A percentile compares a stretch with the other conserved stretches of the same genome.
phyloP scores from a whole-genome alignment of 2,329 filamentous ascomycete genomes.

The Westerdykella aurantiaca region DNA sequence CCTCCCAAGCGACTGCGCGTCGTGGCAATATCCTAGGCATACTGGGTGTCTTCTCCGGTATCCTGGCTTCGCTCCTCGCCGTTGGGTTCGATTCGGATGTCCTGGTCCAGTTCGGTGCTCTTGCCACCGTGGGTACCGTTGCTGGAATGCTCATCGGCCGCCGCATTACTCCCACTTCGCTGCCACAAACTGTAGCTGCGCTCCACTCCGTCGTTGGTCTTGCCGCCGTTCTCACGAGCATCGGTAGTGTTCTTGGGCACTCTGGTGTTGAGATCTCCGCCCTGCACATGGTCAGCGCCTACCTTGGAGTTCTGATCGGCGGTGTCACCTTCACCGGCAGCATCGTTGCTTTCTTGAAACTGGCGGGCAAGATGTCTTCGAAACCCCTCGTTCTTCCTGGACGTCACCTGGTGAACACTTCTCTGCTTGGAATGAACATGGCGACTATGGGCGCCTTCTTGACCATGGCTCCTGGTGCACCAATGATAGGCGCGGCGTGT shows the following conservation, averaged over 20 bases:
- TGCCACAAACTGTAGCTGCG: constrained; percentile 84
- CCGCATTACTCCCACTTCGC: constrained; percentile 78
- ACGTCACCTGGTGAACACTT: constrained; percentile 67
- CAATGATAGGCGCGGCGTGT: constrained; percentile 71
- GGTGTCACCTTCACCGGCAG: constrained; percentile 89
- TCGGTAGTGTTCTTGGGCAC: constrained; percentile 76
- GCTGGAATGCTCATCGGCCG: constrained; percentile 71
- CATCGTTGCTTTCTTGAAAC: constrained; percentile 82
- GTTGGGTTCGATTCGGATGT: constrained; percentile 76
- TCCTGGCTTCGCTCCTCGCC: constrained; percentile 74
- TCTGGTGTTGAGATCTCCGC: constrained; percentile 61
- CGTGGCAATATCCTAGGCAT: constrained; percentile 84
- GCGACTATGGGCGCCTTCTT: constrained; percentile 82
- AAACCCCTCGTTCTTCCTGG: constrained; percentile 67
- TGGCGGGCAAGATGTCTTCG: constrained; percentile 76
- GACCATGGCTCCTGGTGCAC: constrained; percentile 73
- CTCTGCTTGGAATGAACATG: constrained; percentile 67
- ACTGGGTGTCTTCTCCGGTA: constrained; percentile 74
- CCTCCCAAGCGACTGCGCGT: constrained; percentile 75
- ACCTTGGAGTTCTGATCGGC: constrained; percentile 76
- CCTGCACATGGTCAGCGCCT: constrained; percentile 78
- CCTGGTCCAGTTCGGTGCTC: constrained; percentile 69
- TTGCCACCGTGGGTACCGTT: constrained; percentile 66
- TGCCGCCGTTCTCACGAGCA: constrained; percentile 80
- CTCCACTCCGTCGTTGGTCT: constrained; percentile 86